phyloP scores from a whole-genome alignment of 345 rosid genomes.

The Streptanthus diversifolius region DNA sequence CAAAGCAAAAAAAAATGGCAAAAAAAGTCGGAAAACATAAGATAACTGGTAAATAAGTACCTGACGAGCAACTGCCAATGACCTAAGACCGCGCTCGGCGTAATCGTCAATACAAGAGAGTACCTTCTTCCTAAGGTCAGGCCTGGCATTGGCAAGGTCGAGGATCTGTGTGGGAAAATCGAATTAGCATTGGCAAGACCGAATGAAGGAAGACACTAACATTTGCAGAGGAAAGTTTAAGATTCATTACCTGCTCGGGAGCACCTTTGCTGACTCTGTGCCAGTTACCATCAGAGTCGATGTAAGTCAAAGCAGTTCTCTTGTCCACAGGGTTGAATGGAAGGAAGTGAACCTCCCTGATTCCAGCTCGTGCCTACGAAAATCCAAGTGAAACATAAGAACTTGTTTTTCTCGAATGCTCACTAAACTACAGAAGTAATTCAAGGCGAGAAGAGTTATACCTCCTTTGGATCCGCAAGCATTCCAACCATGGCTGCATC shows the following conservation, averaged over 20 bases:
- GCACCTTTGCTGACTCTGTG: constrained; percentile 60
- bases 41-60: constrained; percentile 28
- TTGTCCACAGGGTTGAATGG: too few relatives aligned
- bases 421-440: not conserved
- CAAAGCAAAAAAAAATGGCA: not conserved
- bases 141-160: constrained; percentile 42
- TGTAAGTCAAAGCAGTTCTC: constrained; percentile 55
- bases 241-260: constrained; percentile 40
- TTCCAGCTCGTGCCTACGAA: constrained; percentile 47
- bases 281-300: constrained; percentile 47
- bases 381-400: constrained; percentile 13
- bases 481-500: constrained; percentile 48
- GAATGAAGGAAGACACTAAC: not conserved
- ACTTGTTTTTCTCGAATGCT: not conserved
- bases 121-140: constrained; percentile 57
- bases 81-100: constrained; percentile 89
- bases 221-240: not conserved
- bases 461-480: constrained; percentile 48
- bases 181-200: constrained; percentile 5
- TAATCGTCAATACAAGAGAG: constrained; percentile 63
- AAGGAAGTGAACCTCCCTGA: constrained; percentile 40
- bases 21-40: not conserved
- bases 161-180: constrained; percentile 37
- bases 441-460: constrained; percentile 9
- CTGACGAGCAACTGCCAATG: constrained; percentile 85